Conservation (phyloP, 495 filamentous ascomycete species). For the Daldinia bambusicola region DNA sequence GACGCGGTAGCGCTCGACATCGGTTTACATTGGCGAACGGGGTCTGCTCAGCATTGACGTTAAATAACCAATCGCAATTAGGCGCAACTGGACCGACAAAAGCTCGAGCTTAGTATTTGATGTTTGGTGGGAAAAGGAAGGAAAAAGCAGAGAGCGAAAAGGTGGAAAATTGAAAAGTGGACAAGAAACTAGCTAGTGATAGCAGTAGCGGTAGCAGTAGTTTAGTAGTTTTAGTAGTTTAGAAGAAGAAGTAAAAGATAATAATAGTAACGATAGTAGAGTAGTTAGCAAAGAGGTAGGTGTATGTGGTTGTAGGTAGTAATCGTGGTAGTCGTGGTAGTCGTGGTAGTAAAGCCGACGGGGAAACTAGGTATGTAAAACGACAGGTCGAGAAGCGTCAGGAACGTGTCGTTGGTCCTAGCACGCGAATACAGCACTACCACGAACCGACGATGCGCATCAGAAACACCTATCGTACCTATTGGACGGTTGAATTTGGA, state of each 20-base stretch:
- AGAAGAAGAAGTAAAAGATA: conserved; percentile 7
- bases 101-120: conserved; percentile 16
- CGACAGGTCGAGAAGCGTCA: conserved; percentile 28
- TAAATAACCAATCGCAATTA: conserved; percentile 44
- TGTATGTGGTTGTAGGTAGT: not conserved
- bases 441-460: conserved; percentile 30
- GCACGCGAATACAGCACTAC: conserved; percentile 32
- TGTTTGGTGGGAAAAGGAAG: not conserved
- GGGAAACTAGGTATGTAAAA: conserved; percentile 20
- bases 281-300: not conserved
- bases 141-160: not conserved
- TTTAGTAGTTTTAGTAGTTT: no score
- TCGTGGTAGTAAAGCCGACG: conserved; percentile 7
- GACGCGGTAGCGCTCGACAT: conserved; percentile 18
- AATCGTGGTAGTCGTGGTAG: not conserved
- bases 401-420: conserved; percentile 32
- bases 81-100: conserved; percentile 43
- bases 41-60: conserved; percentile 40
- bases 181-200: conserved; percentile 14
- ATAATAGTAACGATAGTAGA: conserved; percentile 6
- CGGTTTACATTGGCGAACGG: conserved; percentile 39
- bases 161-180: not conserved
- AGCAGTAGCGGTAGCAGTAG: conserved; percentile 13
- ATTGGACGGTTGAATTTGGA: conserved; percentile 10
- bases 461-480: not conserved